These are phyloP conservation scores for Podospora didyma DNA, from an alignment of 495 filamentous ascomycete genomes.

Conservation along the genomic window DNA sequence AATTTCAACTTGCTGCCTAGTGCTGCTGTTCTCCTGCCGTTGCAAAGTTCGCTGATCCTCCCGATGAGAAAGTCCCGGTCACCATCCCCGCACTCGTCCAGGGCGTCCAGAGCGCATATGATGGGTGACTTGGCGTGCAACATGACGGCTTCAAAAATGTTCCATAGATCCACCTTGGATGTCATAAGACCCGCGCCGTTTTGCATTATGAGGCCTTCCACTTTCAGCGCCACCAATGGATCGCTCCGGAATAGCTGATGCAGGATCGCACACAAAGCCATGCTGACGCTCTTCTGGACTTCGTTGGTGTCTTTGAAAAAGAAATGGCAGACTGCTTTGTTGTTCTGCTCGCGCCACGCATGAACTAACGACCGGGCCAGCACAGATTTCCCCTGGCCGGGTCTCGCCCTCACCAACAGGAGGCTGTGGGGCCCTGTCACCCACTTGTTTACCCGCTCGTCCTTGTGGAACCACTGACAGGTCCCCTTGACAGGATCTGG, in stretches of 20 bases:
- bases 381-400: neutral
- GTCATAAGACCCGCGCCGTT: neutral
- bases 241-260: neutral
- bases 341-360: neutral
- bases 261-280: neutral
- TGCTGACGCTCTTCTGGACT: neutral
- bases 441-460: neutral
- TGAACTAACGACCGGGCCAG: neutral
- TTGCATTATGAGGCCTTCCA: neutral
- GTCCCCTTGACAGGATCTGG: neutral
- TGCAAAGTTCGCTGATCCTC: neutral
- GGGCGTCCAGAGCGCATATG: neutral
- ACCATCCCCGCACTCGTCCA: neutral
- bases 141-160: neutral
- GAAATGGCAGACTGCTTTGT: neutral
- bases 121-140: neutral
- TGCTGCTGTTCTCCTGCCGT: neutral
- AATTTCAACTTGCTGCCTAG: neutral
- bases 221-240: neutral
- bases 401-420: neutral
- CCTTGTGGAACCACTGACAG: neutral
- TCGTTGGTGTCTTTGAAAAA: neutral
- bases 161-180: neutral
- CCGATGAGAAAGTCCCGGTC: neutral
- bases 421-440: neutral